Conservation (phyloP, 495 filamentous ascomycete species). For the Echria macrotheca region DNA sequence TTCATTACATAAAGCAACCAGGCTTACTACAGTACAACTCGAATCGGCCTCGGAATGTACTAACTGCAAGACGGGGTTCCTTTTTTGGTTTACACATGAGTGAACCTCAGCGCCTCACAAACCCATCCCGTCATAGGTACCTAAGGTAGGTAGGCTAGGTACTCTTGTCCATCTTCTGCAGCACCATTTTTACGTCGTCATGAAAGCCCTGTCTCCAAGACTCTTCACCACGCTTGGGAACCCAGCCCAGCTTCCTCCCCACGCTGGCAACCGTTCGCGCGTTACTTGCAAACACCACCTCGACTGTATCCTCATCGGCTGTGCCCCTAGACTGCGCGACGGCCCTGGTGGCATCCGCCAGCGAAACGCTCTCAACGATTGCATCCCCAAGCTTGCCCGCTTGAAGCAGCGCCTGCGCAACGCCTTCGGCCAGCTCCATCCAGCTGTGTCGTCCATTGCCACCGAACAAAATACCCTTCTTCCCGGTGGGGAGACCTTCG, state of each 20-base stretch:
- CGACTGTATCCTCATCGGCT: not conserved
- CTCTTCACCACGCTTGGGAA: not conserved
- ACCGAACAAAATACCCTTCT: constrained; percentile 42
- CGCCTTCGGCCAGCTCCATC: constrained; percentile 29
- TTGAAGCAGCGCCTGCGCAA: not conserved
- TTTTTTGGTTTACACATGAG: too few species aligned
- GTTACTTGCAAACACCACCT: not conserved
- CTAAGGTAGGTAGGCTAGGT: too few species aligned
- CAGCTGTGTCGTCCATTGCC: constrained; percentile 37
- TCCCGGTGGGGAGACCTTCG: constrained; percentile 32
- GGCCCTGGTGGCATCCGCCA: not conserved
- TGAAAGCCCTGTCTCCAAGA: not conserved
- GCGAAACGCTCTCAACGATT: not conserved
- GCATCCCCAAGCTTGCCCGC: not conserved
- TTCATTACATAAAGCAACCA: too few species aligned
- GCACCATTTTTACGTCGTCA: not conserved
- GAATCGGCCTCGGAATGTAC: too few species aligned
- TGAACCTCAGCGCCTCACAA: too few species aligned
- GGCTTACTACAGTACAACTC: too few species aligned
- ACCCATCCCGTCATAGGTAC: too few species aligned
- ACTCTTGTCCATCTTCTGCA: too few species aligned
- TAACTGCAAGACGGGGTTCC: too few species aligned
- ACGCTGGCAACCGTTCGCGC: not conserved
- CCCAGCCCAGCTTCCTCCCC: not conserved
- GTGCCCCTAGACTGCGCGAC: not conserved